phyloP scores from a whole-genome alignment of 2,329 filamentous ascomycete genomes.

The Parastagonospora avenae region DNA sequence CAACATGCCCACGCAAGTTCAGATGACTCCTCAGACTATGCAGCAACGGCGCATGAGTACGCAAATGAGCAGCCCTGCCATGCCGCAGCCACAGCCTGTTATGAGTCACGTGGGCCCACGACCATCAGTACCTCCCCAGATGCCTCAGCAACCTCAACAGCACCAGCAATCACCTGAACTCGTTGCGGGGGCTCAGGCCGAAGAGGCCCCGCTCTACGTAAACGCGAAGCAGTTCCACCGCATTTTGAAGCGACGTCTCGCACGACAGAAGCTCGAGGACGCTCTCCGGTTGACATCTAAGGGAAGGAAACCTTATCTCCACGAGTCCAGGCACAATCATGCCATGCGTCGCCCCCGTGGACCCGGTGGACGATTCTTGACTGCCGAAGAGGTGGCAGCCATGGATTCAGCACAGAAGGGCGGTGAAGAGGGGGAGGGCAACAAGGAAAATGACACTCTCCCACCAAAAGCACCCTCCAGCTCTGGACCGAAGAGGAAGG shows the following conservation, averaged over 20 bases:
- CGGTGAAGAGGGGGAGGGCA: conserved; percentile 37
- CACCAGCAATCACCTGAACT: conserved; percentile 81
- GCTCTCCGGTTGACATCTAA: conserved; percentile 90
- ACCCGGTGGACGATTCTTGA: conserved; percentile 92
- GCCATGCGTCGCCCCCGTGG: conserved; percentile 95
- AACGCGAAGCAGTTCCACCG: conserved; percentile 99
- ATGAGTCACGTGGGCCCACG: conserved; percentile 70
- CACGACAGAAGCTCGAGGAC: conserved; percentile 91
- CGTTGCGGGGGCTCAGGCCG: conserved; percentile 66
- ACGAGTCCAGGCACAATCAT: conserved; percentile 97
- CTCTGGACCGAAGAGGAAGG: conserved; percentile 40
- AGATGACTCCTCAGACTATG: conserved; percentile 45
- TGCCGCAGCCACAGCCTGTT: conserved; percentile 74
- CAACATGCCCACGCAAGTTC: conserved; percentile 45
- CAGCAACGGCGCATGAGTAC: conserved; percentile 50
- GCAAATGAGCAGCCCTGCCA: conserved; percentile 50
- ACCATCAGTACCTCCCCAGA: conserved; percentile 55
- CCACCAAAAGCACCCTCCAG: conserved; percentile 27
- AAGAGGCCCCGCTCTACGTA: conserved; percentile 95
- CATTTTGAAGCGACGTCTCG: conserved; percentile 91
- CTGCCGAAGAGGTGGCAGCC: conserved; percentile 90
- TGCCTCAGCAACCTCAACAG: conserved; percentile 67
- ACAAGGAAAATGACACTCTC: conserved; percentile 47
- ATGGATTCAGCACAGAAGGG: conserved; percentile 67
- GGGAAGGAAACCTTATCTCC: conserved; percentile 93